phyloP scores from a whole-genome alignment of 305 asterid species.

The Fraxinus baroniana region DNA sequence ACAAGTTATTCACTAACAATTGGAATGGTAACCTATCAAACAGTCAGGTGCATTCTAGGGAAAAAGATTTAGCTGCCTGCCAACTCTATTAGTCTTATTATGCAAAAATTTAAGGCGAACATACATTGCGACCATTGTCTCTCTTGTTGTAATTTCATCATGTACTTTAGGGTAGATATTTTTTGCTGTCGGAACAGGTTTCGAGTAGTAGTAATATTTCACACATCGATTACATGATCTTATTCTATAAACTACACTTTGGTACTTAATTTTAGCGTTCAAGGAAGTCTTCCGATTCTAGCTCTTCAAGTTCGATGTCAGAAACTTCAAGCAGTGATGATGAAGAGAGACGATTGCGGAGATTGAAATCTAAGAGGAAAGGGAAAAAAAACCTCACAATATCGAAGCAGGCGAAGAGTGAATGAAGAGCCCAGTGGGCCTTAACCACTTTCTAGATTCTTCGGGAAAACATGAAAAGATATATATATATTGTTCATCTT shows the following conservation, averaged over 20 bases:
- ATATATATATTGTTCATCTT: conserved; percentile 25
- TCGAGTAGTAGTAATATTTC: background rate
- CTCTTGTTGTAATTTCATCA: background rate
- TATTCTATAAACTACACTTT: background rate
- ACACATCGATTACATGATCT: background rate
- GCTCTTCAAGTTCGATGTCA: conserved; percentile 59
- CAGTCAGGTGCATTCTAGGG: background rate
- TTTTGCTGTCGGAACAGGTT: background rate
- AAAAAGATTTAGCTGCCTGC: background rate
- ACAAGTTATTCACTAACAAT: background rate
- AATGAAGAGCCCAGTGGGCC: conserved; percentile 66
- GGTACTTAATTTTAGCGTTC: conserved; percentile 35
- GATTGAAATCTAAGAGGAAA: conserved; percentile 72
- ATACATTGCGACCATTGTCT: background rate
- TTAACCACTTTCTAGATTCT: conserved; percentile 85
- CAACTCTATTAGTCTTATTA: background rate
- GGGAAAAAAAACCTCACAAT: conserved; percentile 53
- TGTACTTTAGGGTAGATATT: background rate
- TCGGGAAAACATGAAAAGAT: conserved; percentile 57
- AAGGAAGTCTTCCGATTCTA: conserved; percentile 45
- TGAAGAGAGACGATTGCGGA: conserved; percentile 62
- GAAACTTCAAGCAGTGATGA: conserved; percentile 75
- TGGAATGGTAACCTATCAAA: background rate
- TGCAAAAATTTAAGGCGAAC: background rate
- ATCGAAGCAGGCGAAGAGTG: conserved; percentile 47